A percentile compares a stretch with the other conserved stretches of the same genome.
Conservation (phyloP, 345 rosid genomes). For the Eucalyptus marginata region DNA sequence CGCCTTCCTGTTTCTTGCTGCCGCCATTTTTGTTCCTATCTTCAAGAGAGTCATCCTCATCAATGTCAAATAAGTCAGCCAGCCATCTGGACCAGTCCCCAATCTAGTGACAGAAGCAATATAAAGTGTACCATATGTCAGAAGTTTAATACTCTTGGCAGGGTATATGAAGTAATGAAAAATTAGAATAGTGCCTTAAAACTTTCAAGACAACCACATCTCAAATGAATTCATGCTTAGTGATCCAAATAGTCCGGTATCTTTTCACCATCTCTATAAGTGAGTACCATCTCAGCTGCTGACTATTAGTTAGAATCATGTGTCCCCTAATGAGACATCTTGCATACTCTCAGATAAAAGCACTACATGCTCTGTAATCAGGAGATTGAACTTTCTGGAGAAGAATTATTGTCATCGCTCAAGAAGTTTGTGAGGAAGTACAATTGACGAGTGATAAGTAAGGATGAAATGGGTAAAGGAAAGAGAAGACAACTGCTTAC, state of each 20-base stretch:
- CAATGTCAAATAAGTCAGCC: slow-evolving; percentile 64
- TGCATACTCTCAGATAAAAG: neutral
- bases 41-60: slow-evolving; percentile 33
- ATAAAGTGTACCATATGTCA: neutral
- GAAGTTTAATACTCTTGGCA: neutral
- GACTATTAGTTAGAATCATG: neutral
- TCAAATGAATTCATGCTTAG: neutral
- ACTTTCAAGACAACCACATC: neutral
- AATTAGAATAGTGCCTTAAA: neutral
- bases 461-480: neutral
- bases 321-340: neutral
- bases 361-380: neutral
- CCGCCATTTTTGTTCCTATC: slow-evolving; percentile 7
- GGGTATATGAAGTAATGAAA: neutral
- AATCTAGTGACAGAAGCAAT: slow-evolving; percentile 22
- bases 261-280: neutral
- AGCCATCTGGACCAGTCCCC: slow-evolving; percentile 99
- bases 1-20: slow-evolving; percentile 9
- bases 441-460: neutral
- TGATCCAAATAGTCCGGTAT: neutral
- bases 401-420: neutral
- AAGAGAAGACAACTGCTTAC: slow-evolving; percentile 28
- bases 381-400: neutral
- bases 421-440: neutral
- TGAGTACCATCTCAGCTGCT: neutral